Evolutionary conservation across 306 rosid species (phyloP).

Genomic region (Rubus idaeus): DNA sequence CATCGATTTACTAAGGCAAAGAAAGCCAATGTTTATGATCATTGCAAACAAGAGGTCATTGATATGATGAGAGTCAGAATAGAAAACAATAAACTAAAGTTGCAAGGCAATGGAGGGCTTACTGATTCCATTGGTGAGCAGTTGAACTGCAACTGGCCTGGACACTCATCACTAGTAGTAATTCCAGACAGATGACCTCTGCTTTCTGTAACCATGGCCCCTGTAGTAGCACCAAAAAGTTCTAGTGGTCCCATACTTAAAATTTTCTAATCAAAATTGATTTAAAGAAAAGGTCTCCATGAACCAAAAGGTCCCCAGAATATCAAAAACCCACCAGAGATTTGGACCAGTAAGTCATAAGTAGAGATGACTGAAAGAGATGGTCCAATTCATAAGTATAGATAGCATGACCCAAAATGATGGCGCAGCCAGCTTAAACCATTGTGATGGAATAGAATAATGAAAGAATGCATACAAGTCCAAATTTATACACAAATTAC

Average conservation of each 20-base stretch:
- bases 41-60: neutral
- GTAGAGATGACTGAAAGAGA: neutral
- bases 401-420: neutral
- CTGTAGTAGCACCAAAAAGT: conserved; percentile 12
- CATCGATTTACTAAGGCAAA: neutral
- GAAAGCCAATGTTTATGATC: neutral
- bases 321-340: neutral
- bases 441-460: neutral
- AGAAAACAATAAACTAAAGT: conserved; percentile 1
- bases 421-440: neutral
- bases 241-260: neutral
- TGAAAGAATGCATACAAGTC: neutral
- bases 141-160: conserved; percentile 22
- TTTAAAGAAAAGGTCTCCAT: neutral
- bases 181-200: conserved; percentile 11
- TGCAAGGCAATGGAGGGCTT: conserved; percentile 5
- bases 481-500: neutral
- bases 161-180: conserved; percentile 6
- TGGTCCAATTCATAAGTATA: neutral
- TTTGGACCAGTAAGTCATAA: neutral
- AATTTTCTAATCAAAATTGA: neutral
- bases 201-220: neutral
- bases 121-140: conserved; percentile 28
- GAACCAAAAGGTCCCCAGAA: neutral
- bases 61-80: neutral